Base-by-base conservation (phyloP, 352 stramenopile genomes). In the Phytophthora nicotianae region DNA sequence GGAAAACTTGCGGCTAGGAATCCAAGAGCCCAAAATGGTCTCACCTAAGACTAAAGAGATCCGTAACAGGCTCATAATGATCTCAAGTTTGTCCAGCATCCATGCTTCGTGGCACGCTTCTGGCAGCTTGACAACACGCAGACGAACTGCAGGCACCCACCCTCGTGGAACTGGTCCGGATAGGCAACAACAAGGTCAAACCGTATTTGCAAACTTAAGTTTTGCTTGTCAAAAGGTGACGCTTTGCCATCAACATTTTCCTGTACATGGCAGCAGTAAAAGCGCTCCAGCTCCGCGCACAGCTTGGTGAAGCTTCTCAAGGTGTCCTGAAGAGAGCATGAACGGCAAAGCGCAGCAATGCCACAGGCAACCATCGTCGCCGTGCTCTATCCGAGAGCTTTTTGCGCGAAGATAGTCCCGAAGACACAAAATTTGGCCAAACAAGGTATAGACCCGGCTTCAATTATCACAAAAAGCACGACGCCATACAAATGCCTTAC, bases 371-470 rank as follows among this genome's bases (percentile, higher is more conserved):
- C 10, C 51, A 40, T 16, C 27, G 20, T 23, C n/a, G 45, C 23
- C 29, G 21, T 16, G 43, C 56, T 45, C 49, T 62, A n/a, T 60
- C 29, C 40, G 35, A 42, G 24, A 21, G 35, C 54, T 52, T 64
- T 55, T 62, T 45, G 53, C 29, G 61, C 53, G 47, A 68, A 68
- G 61, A 68, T 68, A 47, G 60, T 68, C 37, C 52, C 32, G 48
- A 42, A n/a, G 21, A 43, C 52, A 42, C 27, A 38, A 62, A 66
- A 58, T 58, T 67, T 62, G 58, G 48, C 33, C 56, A 56, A 62
- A 51, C 45, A 29, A 42, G 24, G 50, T 23, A 42, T 29, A 58
- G 6, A 46, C 23, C 51, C 17, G 49, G 48, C 46, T 38, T 52
- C 6, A 24, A 45, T 17, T 24, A 45, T 24, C 38, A 5, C 38